Conservation (phyloP, 441 rosid species). For the Populus hybrid region DNA sequence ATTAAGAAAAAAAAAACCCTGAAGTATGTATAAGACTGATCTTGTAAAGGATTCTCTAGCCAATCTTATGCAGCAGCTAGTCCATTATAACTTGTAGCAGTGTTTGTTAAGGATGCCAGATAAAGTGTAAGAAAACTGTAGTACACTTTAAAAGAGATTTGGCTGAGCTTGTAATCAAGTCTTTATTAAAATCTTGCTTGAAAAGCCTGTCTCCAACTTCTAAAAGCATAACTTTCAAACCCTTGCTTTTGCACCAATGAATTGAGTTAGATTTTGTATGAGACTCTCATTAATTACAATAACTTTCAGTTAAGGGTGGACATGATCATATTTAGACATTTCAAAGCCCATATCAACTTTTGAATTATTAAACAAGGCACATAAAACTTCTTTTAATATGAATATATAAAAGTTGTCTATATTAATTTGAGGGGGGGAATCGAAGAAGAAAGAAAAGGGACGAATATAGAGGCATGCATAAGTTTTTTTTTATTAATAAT, state of each 20-base stretch:
- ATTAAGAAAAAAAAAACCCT: too few species aligned
- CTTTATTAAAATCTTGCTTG: constrained; percentile 24
- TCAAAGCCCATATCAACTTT: neutral
- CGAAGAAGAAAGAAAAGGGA: neutral
- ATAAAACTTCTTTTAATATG: neutral
- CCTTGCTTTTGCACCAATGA: constrained; percentile 30
- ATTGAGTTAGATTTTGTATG: constrained; percentile 15
- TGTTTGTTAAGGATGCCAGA: constrained; percentile 19
- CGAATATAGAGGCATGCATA: neutral
- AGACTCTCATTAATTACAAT: constrained; percentile 15
- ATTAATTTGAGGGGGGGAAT: too few species aligned
- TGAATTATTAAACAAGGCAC: neutral
- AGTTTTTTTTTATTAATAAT: neutral
- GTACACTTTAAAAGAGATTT: too few species aligned
- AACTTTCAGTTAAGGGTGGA: constrained; percentile 14
- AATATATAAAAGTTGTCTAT: too few species aligned
- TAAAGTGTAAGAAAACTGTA: constrained; percentile 25
- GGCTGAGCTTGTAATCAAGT: too few species aligned
- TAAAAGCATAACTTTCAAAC: constrained; percentile 21
- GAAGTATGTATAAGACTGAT: neutral
- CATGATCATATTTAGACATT: neutral
- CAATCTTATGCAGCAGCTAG: constrained; percentile 9
- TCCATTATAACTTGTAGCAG: constrained; percentile 9
- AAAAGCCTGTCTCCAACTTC: constrained; percentile 34
- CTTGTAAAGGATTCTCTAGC: constrained; percentile 9